These are phyloP conservation scores for Backusella sp. DNA, from an alignment of 192 early-diverging fungal genomes.

Conservation along the genomic window DNA sequence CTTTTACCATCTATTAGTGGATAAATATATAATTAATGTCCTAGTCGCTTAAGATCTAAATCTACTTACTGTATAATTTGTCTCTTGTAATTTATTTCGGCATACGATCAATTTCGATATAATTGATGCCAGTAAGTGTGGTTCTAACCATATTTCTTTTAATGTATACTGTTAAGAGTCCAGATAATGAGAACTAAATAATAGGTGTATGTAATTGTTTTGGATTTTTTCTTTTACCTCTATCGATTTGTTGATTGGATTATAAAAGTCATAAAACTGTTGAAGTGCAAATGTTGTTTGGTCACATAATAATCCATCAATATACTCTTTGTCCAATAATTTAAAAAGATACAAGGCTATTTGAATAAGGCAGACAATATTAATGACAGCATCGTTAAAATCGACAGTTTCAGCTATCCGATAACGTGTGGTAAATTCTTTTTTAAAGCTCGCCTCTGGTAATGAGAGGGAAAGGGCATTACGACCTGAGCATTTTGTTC, in stretches of 20 bases:
- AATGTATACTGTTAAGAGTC: constrained; percentile 9
- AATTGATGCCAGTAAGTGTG: constrained; percentile 44
- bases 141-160: constrained; percentile 43
- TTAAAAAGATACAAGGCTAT: constrained; percentile 43
- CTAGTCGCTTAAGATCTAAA: background rate
- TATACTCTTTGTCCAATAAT: constrained; percentile 38
- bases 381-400: constrained; percentile 50
- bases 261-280: constrained; percentile 38
- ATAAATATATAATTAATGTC: background rate
- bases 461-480: constrained; percentile 46
- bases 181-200: background rate
- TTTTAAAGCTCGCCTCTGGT: constrained; percentile 39
- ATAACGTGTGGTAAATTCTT: constrained; percentile 50
- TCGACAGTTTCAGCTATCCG: constrained; percentile 42
- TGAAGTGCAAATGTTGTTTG: constrained; percentile 42
- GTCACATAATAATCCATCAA: constrained; percentile 52
- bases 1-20: constrained; percentile 41
- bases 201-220: background rate
- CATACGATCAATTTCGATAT: constrained; percentile 45
- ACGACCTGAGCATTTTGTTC: constrained; percentile 49
- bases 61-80: constrained; percentile 42
- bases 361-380: constrained; percentile 44
- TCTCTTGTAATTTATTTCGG: constrained; percentile 43
- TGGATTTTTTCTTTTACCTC: background rate
- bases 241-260: constrained; percentile 27